Base-by-base conservation (phyloP, 169 alveolate species). In the Neospora caninum region DNA sequence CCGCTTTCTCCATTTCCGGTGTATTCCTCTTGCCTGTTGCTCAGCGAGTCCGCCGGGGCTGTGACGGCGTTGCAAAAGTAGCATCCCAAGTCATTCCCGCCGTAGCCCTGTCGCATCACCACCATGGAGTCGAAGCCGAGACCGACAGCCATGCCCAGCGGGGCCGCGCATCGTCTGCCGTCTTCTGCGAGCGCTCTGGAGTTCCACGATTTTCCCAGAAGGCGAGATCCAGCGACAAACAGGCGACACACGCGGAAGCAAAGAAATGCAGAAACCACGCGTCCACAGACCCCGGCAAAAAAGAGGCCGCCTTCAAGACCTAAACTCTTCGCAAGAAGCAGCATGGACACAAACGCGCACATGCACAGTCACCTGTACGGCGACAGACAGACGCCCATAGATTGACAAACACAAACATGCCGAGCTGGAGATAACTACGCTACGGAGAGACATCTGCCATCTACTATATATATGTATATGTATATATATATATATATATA, bases 81-180 rank as follows among this genome's bases (percentile, higher is more conserved):
- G 91, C 99, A 98, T 18, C 98, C 99, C 54, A 97, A 94, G 88
- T 98, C 96, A 78, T 97, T 97, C 38, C 92, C 88, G 43, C 95
- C 92, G 93, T 38, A 94, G 43, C 92, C 89, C 34, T 98, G 99
- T 87, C 99, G 96, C 97, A 98, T 97, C 16, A 98, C 99, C 42
- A 98, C 91, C 97, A 96, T 97, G 31, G 99, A 97, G 95, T 98
- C 99, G 94, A 98, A 98, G 73, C 99, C 99, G 36, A 98, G 94
- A 41, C 99, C 99, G 0, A 98, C 98, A 0, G 99, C 97, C 88
- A 98, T 95, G 69, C 99, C 98, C 80, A 97, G 94, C 54, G 96
- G 96, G 31, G 42, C 53, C 25, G 31, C 78, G 53, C 0, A 7
- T n/a, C 92, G 43, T 80, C 89, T 53, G 45, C 89, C 34, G 13